Conservation (phyloP, 768 basidiomycete genomes). For the Suillus plorans region DNA sequence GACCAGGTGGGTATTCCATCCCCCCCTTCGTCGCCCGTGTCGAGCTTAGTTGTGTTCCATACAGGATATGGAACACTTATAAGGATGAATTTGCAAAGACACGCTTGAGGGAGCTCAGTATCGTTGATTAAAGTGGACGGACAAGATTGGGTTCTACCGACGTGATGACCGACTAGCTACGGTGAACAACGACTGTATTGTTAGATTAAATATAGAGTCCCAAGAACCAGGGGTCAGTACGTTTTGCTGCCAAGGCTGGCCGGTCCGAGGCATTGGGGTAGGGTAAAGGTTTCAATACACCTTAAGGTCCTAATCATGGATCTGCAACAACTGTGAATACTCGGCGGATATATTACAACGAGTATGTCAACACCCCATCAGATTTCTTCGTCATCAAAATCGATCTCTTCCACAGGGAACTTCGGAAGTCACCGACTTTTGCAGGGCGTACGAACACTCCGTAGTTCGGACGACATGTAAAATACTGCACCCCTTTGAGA, state of each 20-base stretch:
- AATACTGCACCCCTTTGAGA: conserved; percentile 82
- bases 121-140: conserved; percentile 54
- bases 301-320: background rate
- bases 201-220: background rate
- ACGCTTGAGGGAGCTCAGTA: conserved; percentile 72
- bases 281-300: background rate
- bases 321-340: background rate
- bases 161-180: background rate
- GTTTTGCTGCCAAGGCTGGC: background rate
- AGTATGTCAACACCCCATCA: background rate
- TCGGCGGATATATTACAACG: background rate
- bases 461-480: conserved; percentile 70
- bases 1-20: conserved; percentile 59
- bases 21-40: conserved; percentile 2
- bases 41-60: background rate
- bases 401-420: conserved; percentile 78
- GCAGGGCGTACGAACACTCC: conserved; percentile 89
- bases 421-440: conserved; percentile 86
- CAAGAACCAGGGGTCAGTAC: background rate
- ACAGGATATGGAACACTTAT: conserved; percentile 94
- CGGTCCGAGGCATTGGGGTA: background rate
- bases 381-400: conserved; percentile 76
- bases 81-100: conserved; percentile 92
- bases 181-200: background rate
- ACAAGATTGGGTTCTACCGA: background rate